Evolutionary conservation across 352 stramenopile genomes (phyloP), one percentile per base, ranked within the genome.

Genomic region (Chrysophaeum taylorii): DNA sequence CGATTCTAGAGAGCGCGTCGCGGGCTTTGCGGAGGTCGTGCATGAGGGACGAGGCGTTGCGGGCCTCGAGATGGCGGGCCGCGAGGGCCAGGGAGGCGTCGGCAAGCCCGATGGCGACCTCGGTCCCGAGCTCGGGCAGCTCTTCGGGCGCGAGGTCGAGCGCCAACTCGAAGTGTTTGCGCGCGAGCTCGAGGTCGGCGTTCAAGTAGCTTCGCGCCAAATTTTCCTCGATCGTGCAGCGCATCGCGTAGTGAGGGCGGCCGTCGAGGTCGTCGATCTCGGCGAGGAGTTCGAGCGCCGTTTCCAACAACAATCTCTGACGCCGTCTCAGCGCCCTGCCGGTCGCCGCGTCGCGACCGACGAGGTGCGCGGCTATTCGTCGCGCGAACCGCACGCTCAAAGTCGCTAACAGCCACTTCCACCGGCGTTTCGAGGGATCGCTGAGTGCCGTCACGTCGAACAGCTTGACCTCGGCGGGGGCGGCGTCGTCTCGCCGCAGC

Each of bases 401-500:
- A 2, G 52, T 63, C 15, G 52, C 52, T 4, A 63, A 33, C 5
- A 63, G 52, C 52, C 52, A 63, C 29, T 63, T 63, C 52, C 52
- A 63, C 12, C 39, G 48, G 18, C 21, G 5, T 25, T 60, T 60
- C 18, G 7, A 33, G 18, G 48, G 9, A 21, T 60, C 48, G 18
- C 18, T 25, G 48, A 60, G 48, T 25, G 18, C 18, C 18, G 25
- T 21, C 18, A 60, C 5, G 48, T 60, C 48, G 48, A 33, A 60
- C 5, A 60, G 25, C 25, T 21, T 5, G 5, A 60, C 5, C 18
- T 21, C 18, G 5, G 5, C 48, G 18, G 7, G n/a, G n/a, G n/a
- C 48, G 18, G 18, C 7, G 5, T 5, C 48, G 27, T 39, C 27
- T 33, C 7, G 12, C 52, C 27, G 2, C 9, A 63, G 25, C 52